Base-by-base conservation (phyloP, 345 rosid species). In the Salix purpurea region DNA sequence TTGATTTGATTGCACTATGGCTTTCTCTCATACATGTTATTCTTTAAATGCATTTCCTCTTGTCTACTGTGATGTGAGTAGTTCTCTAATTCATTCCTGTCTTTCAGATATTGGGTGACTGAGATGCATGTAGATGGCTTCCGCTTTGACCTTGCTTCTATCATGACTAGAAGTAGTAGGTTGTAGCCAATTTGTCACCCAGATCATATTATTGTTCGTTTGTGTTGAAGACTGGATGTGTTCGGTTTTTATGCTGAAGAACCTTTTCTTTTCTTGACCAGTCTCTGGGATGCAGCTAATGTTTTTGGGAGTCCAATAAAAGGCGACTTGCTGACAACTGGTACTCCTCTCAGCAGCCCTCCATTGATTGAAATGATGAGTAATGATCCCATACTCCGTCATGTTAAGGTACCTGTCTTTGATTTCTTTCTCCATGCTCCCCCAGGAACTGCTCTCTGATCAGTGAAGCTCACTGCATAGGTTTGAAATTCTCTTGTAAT, bases 71-170 rank as follows among this genome's bases (percentile, higher is more conserved):
- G 34, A 14, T 56, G 21, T 56, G 52, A 65, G 34, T 50, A 73
- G 5, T 30, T 50, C 65, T 73, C 16, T 69, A 46, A 75, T 65
- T 73, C 67, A 74, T 77, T 64, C 32, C 74, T 73, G 48, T 79
- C 74, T 48, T 76, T 78, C 96, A 95, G 99, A 81, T 95, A 95
- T 87, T 95, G 99, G 99, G 99, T 91, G 58, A 87, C 88, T 65
- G 99, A 95, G 85, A 91, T 95, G 94, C 99, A 95, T 82, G 99
- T 91, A 10, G 99, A 95, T 82, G 99, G 99, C 54, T 95, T 95
- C 84, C 99, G 99, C 82, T 95, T 93, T 87, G 97, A 95, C 83
- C 99, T 95, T 84, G 99, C 93, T 80, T 95, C 97, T 60, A 91
- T 93, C 74, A 88, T 95, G 97, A 93, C 97, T 74, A 89, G 99